Evolutionary conservation across 768 basidiomycete species (phyloP), one percentile per base, ranked within the genome.

Genomic region (Mycena leptocephala): DNA sequence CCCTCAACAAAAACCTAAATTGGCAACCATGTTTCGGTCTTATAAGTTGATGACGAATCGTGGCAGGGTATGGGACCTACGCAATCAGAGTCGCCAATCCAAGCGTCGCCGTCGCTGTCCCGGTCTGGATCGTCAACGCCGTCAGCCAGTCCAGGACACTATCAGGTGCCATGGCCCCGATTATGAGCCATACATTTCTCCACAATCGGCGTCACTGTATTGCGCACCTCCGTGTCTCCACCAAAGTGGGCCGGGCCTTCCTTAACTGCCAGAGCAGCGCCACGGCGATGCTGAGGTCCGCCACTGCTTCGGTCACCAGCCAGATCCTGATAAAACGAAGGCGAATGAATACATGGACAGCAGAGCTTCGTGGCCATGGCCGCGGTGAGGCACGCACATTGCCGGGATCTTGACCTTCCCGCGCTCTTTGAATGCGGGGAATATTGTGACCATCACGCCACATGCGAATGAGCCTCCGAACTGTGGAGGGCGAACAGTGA

Each of bases 31-130:
- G 61, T 28, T 61, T 70, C 28, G 61, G 62, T 56, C 62, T 72
- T 55, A 41, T 64, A 55, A 72, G 70, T 64, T 55, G 37, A 55
- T 53, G 70, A 37, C 56, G 26, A 64, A 39, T 55, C 24, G 32
- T n/a, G 55, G 51, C 35, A 64, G 59, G 33, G 56, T 26, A 28
- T 48, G 70, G 41, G 33, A 64, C 71, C 28, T 46, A 72, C 71
- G 63, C 39, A 64, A 72, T 56, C 18, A 72, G 0, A 55, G 62
- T n/a, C 37, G 53, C 71, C 51, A 65, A 51, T 0, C 62, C 71
- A 64, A 72, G 62, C 26, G 71, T 65, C 48, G 71, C 61, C 51
- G 71, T 64, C 28, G 62, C 71, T 58, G 71, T 65, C 51, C 71
- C 71, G 22, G 62, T 72, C 63, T 33, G 61, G 35, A 72, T 56